Evolutionary conservation across 1,284 basidiomycete genomes (phyloP).

Genomic region (Papiliotrema nemorosa): DNA sequence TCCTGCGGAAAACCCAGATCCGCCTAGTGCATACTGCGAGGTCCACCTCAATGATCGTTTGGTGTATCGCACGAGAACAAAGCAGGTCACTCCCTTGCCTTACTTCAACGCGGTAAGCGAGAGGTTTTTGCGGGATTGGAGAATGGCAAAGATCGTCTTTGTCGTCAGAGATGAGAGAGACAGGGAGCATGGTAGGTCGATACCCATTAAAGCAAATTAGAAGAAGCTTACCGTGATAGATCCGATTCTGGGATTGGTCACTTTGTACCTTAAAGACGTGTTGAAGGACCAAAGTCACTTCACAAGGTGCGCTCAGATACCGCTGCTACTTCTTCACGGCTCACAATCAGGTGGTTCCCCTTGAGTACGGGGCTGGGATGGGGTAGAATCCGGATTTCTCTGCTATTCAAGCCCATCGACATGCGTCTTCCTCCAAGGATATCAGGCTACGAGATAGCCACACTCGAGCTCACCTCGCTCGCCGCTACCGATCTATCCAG

Average conservation of each 20-base stretch:
- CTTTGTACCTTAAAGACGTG: constrained; percentile 28
- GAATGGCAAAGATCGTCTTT: constrained; percentile 47
- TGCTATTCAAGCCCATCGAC: constrained; percentile 49
- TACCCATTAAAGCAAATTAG: no score
- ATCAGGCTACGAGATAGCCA: constrained; percentile 44
- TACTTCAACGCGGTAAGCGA: constrained; percentile 54
- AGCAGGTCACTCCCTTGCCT: constrained; percentile 48
- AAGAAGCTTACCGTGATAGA: constrained; percentile 19
- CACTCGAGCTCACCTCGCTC: constrained; percentile 35
- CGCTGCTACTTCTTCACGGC: no score
- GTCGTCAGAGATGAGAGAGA: constrained; percentile 50
- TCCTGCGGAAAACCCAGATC: constrained; percentile 41
- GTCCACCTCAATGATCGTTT: constrained; percentile 52
- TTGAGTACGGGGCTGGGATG: constrained; percentile 46
- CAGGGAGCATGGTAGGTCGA: constrained; percentile 44
- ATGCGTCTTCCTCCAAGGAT: constrained; percentile 37
- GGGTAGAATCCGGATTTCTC: constrained; percentile 44
- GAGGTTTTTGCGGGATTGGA: constrained; percentile 52
- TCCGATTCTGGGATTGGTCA: constrained; percentile 43
- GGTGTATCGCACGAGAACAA: constrained; percentile 50
- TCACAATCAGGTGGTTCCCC: constrained; percentile 38
- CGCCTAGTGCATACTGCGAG: constrained; percentile 49
- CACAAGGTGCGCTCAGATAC: constrained; percentile 22
- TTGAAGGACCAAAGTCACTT: constrained; percentile 35
- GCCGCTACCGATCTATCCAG: constrained; percentile 18